phyloP scores from a whole-genome alignment of 257 asterid genomes.

The Solanum lignicaule region DNA sequence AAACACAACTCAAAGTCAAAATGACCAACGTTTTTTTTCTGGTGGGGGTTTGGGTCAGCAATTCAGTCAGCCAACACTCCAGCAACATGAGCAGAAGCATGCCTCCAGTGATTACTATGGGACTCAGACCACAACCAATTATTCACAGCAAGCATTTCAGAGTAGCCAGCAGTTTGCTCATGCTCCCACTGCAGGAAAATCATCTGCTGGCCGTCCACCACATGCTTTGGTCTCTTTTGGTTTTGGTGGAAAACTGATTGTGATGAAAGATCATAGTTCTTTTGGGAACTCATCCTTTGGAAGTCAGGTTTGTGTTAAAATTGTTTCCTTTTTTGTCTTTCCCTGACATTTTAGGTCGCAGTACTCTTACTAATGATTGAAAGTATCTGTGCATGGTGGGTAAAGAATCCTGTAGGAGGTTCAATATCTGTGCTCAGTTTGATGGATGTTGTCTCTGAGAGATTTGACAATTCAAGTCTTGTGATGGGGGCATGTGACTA shows the following conservation, averaged over 20 bases:
- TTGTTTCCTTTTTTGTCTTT: constrained; percentile 1
- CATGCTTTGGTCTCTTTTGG: constrained; percentile 94
- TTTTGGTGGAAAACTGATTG: constrained; percentile 90
- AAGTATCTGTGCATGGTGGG: constrained; percentile 7
- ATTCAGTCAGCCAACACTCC: constrained; percentile 33
- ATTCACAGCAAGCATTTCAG: constrained; percentile 46
- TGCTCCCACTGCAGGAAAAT: constrained; percentile 52
- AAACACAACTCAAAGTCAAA: constrained; percentile 23
- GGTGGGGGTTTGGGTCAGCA: constrained; percentile 33
- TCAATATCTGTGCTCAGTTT: constrained; percentile 65
- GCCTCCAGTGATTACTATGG: constrained; percentile 35
- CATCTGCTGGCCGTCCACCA: constrained; percentile 89
- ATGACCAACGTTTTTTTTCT: constrained; percentile 18
- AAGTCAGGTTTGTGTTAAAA: constrained; percentile 58
- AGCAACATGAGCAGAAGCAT: constrained; percentile 35
- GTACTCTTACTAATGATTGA: constrained; percentile 13
- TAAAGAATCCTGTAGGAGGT: constrained; percentile 58
- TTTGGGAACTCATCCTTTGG: constrained; percentile 40
- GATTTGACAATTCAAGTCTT: constrained; percentile 26
- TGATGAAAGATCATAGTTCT: constrained; percentile 49
- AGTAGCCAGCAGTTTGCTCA: constrained; percentile 40
- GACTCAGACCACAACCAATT: constrained; percentile 33
- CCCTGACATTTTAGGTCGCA: not conserved
- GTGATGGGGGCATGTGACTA: constrained; percentile 40
- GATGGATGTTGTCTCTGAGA: constrained; percentile 51